Evolutionary conservation across 2,329 filamentous ascomycete species (phyloP), one percentile per base, ranked within the genome.

Genomic region (Claviceps quebecensis): DNA sequence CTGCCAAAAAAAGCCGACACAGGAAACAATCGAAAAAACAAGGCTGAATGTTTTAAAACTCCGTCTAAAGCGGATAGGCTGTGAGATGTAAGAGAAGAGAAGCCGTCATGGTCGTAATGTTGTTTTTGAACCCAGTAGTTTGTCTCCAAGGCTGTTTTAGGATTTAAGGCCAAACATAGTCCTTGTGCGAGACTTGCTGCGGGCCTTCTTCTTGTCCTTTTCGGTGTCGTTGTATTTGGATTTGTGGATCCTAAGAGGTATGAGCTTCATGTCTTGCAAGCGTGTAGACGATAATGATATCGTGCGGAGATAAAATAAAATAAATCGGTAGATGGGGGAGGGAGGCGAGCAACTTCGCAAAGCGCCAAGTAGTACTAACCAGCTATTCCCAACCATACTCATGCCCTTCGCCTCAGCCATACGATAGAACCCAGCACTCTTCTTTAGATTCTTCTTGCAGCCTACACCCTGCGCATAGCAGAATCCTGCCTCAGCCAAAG

Each of bases 351-450:
- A 9, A 23, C 40, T 22, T 22, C 40, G 11, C 19, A 23, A 43
- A 22, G 17, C 22, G 5, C 17, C 14, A 22, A 22, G 40, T 43
- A 16, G 19, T 19, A 78, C 87, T 64, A 75, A 95, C 91, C 93
- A 98, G 73, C 89, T 96, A 66, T 97, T 97, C 51, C 93, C 93
- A 52, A 95, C 85, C 89, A 97, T 97, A 67, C 82, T 95, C 75
- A 96, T 90, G 6, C 93, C 93, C 69, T 93, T 93, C 23, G 84
- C 82, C 65, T 95, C 93, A 5, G 93, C 93, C 72, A 84, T 77
- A 22, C 93, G 83, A 66, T 97, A 97, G 61, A 93, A 88, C 55
- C 81, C 86, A 53, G 93, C 91, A 48, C 87, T 91, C 70, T 90
- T 96, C 72, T 89, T 96, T 63, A 96, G 72, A 63, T 97, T 87